Base-by-base conservation (phyloP, 2,329 filamentous ascomycete genomes). In the Talaromyces funiculosus region DNA sequence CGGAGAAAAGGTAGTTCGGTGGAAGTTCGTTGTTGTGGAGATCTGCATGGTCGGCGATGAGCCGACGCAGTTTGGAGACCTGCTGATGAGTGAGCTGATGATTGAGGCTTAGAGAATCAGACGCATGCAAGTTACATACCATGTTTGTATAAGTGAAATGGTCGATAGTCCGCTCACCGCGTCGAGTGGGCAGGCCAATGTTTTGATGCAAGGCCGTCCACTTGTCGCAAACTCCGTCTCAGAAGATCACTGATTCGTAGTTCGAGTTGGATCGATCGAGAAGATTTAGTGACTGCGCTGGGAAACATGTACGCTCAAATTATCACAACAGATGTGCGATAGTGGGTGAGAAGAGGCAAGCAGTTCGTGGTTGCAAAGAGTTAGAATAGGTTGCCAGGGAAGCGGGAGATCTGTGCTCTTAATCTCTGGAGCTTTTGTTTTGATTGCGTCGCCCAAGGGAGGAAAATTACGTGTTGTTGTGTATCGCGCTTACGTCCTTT, bases 1-100 rank as follows among this genome's bases (percentile, higher is more conserved):
- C 72, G 2, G 81, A 78, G 65, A 85, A 84, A 61, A 87, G 77
- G 71, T 85, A 87, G 69, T 86, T 84, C 33, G 84, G 84, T 18
- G 85, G 85, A 1, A 86, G 79, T 8, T 78, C 78, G 24, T 77
- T 71, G 61, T 77, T 80, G 66, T 84, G 82, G 12, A 87, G 76
- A 18, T 79, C 79, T 63, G 80, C 79, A 69, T 86, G 84, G 70
- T 87, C 85, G 63, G 80, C 78, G 29, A 82, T 82, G 42, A 87
- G 80, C 62, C 85, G 82, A 60, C 84, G 82, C 49, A 86, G 60
- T 49, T 69, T 71, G n/a, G 72, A 73, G 59, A 68, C 66, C 74
- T 76, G 42, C 12, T 40, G 20, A 59, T 18, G 26, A 26, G 10
- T 24, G 18, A 54, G 47, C 22, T 9, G 22, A 24, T 42, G n/a